Evolutionary conservation across 169 alveolate genomes (phyloP), one percentile per base, ranked within the genome.

Genomic region (Blepharisma undulans): DNA sequence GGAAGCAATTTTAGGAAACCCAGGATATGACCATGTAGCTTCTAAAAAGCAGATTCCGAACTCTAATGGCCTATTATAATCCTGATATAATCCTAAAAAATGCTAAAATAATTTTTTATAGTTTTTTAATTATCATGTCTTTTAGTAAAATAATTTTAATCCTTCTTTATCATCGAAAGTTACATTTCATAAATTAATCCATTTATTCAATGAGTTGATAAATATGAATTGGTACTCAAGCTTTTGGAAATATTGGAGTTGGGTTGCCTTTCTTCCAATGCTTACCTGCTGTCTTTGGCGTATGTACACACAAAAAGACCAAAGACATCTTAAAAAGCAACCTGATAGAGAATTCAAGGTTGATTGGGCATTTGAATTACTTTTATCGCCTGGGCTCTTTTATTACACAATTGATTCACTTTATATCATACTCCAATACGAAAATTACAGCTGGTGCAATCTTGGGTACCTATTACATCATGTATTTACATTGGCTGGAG

Each of bases 181-280:
- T 48, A 48, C 14, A 48, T 48, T 48, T 48, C 12, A 48, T 48
- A 48, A 48, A 48, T 48, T 48, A 5, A 48, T 48, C 66, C 66
- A 48, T 48, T 48, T 48, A 48, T 48, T 48, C 66, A 48, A 36
- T 36, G 60, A 36, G 66, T 48, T 48, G 66, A 86, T 71, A 86
- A 86, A 86, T 19, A 86, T 86, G 91, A 86, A 86, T 32, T 72
- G 59, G 80, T 22, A 29, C 66, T 86, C 91, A 86, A 29, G 2
- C 25, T 27, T 86, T 86, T 86, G 91, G 91, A 61, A 36, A 22
- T 22, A 22, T 21, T 86, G 60, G 66, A 71, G 36, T 25, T 27
- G 29, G 27, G 71, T 86, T 27, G 60, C 72, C n/a, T 86, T 61
- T 34, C 22, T 86, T 22, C 91, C 91, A n/a, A 60, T 86, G 84